Evolutionary conservation across 75 land plant species (phyloP), one percentile per base, ranked within the genome.

Genomic region (Ceratopteris richardii): DNA sequence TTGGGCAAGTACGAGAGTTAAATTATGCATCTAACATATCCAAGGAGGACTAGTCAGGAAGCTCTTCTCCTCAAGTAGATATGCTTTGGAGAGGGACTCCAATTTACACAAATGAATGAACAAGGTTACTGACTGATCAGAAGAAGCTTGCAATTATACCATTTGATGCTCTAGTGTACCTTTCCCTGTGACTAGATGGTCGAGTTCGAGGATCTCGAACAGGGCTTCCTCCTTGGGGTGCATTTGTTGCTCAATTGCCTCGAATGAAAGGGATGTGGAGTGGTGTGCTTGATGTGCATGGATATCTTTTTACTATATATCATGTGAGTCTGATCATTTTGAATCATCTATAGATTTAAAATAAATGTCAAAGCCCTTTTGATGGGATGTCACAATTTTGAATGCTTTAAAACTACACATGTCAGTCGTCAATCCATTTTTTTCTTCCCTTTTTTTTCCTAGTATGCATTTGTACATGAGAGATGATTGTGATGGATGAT

Each of bases 121-220:
- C 75, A 30, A 78, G 71, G 98, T 90, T 96, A 96, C 58, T 93
- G 56, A 92, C 78, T 71, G 98, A 88, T 40, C 98, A 93, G 53
- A 93, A 93, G 75, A 67, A 79, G 51, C 27, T 85, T 58, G 95
- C 98, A 29, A 86, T 83, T 54, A 82, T 88, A 31, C 54, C 90
- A 21, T 48, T 64, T 21, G 90, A 93, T 19, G 64, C 89, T 63
- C 83, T 96, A 44, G 95, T 93, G 95, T 93, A 92, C 61, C 36
- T 92, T 13, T 92, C 97, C 23, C 77, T 92, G 0, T 76, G 97
- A 14, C 21, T 92, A 84, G 97, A 92, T 80, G 97, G 97, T 26
- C 88, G 97, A 56, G 97, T 92, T 17, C 79, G 97, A 48, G 97
- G 97, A 18, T 88, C 95, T 74, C 95, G 95, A 2, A 76, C 85